Evolutionary conservation across 129 eudicot genomes (phyloP), one percentile per base, ranked within the genome.

Genomic region (Gnaphalium uliginosum): DNA sequence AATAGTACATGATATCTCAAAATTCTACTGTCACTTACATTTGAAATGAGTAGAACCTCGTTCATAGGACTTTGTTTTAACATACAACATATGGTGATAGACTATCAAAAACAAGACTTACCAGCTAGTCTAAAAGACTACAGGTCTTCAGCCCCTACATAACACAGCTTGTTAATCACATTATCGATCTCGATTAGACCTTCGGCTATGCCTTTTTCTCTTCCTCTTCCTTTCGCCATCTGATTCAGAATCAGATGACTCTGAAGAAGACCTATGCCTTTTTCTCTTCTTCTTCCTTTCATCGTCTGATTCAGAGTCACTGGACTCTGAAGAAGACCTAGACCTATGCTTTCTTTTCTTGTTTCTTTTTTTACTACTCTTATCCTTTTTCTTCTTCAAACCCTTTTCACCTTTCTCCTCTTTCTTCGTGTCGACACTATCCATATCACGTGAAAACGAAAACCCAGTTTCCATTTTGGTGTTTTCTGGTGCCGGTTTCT

Each of bases 401-500:
- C 76, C 33, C 60, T 41, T 77, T 58, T 70, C 75, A 37, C 24
- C 46, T 60, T 77, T 77, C 48, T 68, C 87, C 75, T 86, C 87
- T 79, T 81, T 76, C 33, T 72, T 66, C 67, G 37, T 4, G 26
- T 84, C 92, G 3, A 83, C 87, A 74, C 65, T 72, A 61, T 89
- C 89, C 80, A 83, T 56, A 73, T 74, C 89, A 71, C 82, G 82
- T 4, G 93, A 75, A 19, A 72, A 26, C n/a, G 76, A 65, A 17
- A 66, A 26, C 72, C 76, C 81, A 85, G 84, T 85, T 81, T 86
- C 90, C 72, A 87, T 72, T 79, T 90, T 90, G 5, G 96, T 85
- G 51, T 85, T 89, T 89, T 90, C 69, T 76, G 86, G 68, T 84
- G 86, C 81, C 80, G 88, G 41, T 87, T 94, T 94, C 82, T 85